These are phyloP conservation scores for Escallonia rubra DNA, from an alignment of 129 eudicot species.

Conservation along the genomic window DNA sequence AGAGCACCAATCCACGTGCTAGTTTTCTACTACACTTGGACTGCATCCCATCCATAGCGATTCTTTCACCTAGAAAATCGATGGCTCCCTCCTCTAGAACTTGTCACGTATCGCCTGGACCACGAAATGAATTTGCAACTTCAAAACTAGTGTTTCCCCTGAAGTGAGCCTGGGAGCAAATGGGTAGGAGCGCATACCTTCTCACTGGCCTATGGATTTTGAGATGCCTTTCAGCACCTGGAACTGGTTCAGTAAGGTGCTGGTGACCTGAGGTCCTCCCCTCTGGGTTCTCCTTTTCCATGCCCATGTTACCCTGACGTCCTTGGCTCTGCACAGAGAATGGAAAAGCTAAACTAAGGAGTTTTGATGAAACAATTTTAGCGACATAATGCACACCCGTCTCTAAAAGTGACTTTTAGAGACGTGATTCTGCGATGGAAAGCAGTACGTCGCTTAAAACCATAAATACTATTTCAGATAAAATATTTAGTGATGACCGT, in stretches of 20 bases:
- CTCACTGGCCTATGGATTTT: slow-evolving; percentile 92
- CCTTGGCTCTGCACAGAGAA: too few species aligned
- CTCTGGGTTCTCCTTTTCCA: slow-evolving; percentile 94
- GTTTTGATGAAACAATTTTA: too few species aligned
- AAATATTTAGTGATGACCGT: too few species aligned
- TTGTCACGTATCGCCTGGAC: slow-evolving; percentile 76
- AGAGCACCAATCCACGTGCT: slow-evolving; percentile 66
- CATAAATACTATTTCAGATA: too few species aligned
- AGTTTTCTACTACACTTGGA: slow-evolving; percentile 21
- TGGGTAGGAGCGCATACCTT: slow-evolving; percentile 42
- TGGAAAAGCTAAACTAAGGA: too few species aligned
- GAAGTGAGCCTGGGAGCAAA: background rate
- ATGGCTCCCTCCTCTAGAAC: slow-evolving; percentile 97
- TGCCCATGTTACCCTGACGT: too few species aligned
- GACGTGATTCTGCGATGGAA: too few species aligned
- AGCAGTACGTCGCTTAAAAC: too few species aligned
- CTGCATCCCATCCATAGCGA: slow-evolving; percentile 45
- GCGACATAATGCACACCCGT: too few species aligned
- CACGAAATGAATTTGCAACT: slow-evolving; percentile 9
- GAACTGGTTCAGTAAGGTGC: slow-evolving; percentile 50
- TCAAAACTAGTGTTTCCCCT: background rate
- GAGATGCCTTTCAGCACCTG: slow-evolving; percentile 80
- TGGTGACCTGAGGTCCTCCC: slow-evolving; percentile 63
- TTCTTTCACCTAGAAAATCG: slow-evolving; percentile 74
- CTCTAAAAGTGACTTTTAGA: too few species aligned